Conservation (phyloP, 73 alveolate species). For the Stentor coeruleus region DNA sequence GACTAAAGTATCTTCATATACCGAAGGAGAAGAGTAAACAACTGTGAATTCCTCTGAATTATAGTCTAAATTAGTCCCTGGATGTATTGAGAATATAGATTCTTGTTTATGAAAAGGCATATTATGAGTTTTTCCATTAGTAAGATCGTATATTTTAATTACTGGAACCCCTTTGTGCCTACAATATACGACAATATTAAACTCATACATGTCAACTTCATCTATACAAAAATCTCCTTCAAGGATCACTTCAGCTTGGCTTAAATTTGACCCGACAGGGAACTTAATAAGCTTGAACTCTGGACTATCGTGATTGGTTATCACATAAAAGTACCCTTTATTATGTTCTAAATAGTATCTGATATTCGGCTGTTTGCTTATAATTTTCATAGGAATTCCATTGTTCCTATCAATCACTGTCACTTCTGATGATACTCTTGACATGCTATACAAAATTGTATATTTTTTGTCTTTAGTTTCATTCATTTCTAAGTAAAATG, state of each 20-base stretch:
- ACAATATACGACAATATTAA: constrained; percentile 62
- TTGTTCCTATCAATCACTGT: constrained; percentile 51
- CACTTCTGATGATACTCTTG: constrained; percentile 48
- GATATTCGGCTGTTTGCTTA: constrained; percentile 38
- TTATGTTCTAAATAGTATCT: constrained; percentile 60
- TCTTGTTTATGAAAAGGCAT: constrained; percentile 39
- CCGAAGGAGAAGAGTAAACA: constrained; percentile 61
- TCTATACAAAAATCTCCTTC: constrained; percentile 48
- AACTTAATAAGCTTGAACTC: constrained; percentile 49
- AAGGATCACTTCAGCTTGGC: constrained; percentile 37
- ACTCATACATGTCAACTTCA: constrained; percentile 74
- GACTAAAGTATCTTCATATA: constrained; percentile 48
- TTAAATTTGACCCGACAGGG: constrained; percentile 21
- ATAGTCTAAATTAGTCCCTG: constrained; percentile 68
- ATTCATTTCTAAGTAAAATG: constrained; percentile 39
- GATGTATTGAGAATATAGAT: constrained; percentile 58
- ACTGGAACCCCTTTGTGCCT: constrained; percentile 56
- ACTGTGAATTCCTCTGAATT: constrained; percentile 46
- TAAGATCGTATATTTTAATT: constrained; percentile 51
- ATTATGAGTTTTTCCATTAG: constrained; percentile 31
- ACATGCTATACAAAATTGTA: constrained; percentile 29
- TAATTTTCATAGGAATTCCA: constrained; percentile 26
- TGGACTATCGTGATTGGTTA: constrained; percentile 50
- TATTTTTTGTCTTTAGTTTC: constrained; percentile 48
- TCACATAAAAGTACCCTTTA: constrained; percentile 48